A percentile compares a stretch with the other conserved stretches of the same genome.
Conservation (phyloP, 2,329 filamentous ascomycete species). For the Chaetomium globosum region DNA sequence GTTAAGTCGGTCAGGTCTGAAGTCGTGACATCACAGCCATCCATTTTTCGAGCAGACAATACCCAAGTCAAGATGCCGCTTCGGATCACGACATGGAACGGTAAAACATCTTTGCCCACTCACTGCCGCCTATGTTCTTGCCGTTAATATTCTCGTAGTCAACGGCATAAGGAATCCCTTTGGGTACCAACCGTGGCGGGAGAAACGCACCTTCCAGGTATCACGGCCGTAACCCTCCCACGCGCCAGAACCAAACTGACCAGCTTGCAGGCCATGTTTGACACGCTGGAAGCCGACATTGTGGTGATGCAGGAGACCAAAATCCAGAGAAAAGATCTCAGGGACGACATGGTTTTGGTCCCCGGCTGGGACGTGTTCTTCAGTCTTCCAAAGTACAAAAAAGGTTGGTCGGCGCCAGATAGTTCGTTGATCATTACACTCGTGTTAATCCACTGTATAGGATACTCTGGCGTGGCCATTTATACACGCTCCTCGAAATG, state of each 20-base stretch:
- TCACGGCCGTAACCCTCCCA: not conserved
- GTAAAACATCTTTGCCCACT: conserved; percentile 50
- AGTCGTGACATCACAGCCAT: not conserved
- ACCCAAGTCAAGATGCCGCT: conserved; percentile 65
- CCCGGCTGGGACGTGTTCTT: conserved; percentile 97
- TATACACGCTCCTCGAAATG: conserved; percentile 89
- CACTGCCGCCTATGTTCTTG: not conserved
- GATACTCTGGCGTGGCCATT: conserved; percentile 93
- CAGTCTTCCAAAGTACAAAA: conserved; percentile 89
- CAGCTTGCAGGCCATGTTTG: conserved; percentile 76
- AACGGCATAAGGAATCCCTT: conserved; percentile 86
- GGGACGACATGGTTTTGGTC: conserved; percentile 93
- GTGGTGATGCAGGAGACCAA: conserved; percentile 95
- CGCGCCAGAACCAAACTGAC: not conserved
- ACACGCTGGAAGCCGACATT: conserved; percentile 88
- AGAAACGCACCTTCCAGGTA: conserved; percentile 70
- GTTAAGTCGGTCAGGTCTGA: not conserved
- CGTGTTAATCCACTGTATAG: conserved; percentile 48
- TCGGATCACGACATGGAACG: conserved; percentile 86
- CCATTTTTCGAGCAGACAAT: not conserved
- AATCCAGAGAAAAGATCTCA: conserved; percentile 88
- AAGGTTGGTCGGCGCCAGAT: conserved; percentile 59
- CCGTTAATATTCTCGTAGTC: conserved; percentile 52
- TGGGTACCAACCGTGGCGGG: conserved; percentile 80
- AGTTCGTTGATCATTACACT: not conserved